A percentile compares a stretch with the other conserved stretches of the same genome.
phyloP scores from a whole-genome alignment of 768 basidiomycete genomes.

The Mycena kentingensis region DNA sequence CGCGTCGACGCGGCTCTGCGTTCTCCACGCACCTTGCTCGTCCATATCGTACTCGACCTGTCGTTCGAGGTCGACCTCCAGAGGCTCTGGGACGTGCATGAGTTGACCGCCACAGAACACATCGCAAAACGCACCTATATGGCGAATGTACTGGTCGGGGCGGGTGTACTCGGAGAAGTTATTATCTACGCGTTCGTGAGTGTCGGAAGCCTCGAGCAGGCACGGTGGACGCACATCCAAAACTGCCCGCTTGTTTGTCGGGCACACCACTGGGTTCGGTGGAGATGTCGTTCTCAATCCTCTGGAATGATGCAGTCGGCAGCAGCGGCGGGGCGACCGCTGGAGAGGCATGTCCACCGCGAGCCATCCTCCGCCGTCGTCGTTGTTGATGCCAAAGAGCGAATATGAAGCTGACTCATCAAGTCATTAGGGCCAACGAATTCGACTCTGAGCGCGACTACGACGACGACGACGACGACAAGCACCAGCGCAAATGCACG shows the following conservation, averaged over 20 bases:
- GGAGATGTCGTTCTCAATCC: conserved; percentile 64
- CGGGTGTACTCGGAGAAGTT: conserved; percentile 71
- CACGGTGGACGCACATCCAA: conserved; percentile 64
- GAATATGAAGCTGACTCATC: no score
- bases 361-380: conserved; percentile 41
- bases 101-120: conserved; percentile 7
- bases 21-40: conserved; percentile 74
- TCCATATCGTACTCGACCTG: conserved; percentile 99
- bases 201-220: background rate
- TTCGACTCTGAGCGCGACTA: no score
- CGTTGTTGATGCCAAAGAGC: no score
- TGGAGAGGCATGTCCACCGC: conserved; percentile 36
- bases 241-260: conserved; percentile 62
- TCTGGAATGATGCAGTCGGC: conserved; percentile 69
- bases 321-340: conserved; percentile 37
- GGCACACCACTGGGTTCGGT: conserved; percentile 64
- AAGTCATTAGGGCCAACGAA: no score
- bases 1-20: background rate
- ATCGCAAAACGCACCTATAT: conserved; percentile 65
- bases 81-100: conserved; percentile 62
- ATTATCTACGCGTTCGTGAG: conserved; percentile 38
- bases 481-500: no score
- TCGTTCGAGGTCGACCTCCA: conserved; percentile 87
- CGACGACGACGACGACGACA: no score
- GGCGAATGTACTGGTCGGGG: conserved; percentile 87